Percentiles rank a stretch among this genome's conserved stretches.
These are phyloP conservation scores for Polytrichum commune DNA, from an alignment of 225 moss, liverwort and hornwort genomes.

Conservation along the genomic window DNA sequence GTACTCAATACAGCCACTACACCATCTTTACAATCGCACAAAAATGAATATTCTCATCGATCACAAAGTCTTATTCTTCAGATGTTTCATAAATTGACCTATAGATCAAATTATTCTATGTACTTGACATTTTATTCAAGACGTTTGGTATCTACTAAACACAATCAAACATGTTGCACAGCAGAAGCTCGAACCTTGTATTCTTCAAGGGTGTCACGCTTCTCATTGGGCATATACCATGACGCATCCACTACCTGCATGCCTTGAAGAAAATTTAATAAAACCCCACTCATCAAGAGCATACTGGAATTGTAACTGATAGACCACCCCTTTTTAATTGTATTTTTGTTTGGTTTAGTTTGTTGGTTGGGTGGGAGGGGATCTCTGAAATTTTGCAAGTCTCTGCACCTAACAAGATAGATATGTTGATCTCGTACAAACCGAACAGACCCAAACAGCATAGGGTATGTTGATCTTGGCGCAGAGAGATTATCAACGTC, in stretches of 20 bases:
- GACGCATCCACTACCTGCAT: slow-evolving; percentile 91
- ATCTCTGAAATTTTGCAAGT: too few species aligned
- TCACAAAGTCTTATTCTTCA: slow-evolving; percentile 4
- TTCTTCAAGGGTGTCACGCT: slow-evolving; percentile 71
- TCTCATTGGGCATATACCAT: slow-evolving; percentile 97
- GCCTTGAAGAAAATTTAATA: background rate
- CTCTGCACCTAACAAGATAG: too few species aligned
- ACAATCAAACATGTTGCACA: too few species aligned
- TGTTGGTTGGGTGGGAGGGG: too few species aligned
- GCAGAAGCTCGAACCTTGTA: slow-evolving; percentile 52
- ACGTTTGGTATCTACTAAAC: too few species aligned
- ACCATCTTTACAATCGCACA: too few species aligned
- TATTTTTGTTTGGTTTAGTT: too few species aligned
- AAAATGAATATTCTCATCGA: background rate
- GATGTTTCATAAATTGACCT: background rate
- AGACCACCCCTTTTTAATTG: too few species aligned
- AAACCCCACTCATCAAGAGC: background rate
- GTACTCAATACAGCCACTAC: background rate
- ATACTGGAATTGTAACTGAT: background rate
- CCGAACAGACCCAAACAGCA: background rate
- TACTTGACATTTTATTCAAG: too few species aligned
- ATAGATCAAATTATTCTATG: background rate
- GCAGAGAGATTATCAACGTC: background rate
- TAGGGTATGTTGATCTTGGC: background rate
- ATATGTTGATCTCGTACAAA: too few species aligned